Evolutionary conservation across 2,329 filamentous ascomycete species (phyloP).

Genomic region (Stagonosporopsis chrysanthemi): DNA sequence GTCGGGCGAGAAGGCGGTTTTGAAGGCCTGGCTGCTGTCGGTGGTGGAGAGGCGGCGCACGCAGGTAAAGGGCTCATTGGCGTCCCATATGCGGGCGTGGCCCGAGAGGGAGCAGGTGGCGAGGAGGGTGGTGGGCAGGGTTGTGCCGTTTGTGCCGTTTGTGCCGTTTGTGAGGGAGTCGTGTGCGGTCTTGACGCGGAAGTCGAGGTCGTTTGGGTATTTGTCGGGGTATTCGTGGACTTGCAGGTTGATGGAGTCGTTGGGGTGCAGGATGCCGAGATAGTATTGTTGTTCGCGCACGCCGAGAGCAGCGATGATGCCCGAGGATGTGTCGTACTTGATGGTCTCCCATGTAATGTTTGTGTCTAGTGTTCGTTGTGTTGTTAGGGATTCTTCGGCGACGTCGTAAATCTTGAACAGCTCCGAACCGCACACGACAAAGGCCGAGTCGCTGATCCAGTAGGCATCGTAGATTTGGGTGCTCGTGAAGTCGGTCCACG

Average conservation of each 20-base stretch:
- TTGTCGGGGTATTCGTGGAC: constrained; percentile 44
- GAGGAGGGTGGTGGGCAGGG: constrained; percentile 41
- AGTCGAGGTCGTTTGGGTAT: constrained; percentile 52
- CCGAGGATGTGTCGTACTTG: constrained; percentile 51
- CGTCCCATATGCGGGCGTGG: constrained; percentile 52
- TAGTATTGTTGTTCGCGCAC: constrained; percentile 36
- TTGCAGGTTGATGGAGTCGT: constrained; percentile 42
- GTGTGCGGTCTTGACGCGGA: constrained; percentile 41
- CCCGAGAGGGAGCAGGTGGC: constrained; percentile 54
- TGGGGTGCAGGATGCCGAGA: constrained; percentile 48
- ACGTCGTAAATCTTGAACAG: constrained; percentile 51
- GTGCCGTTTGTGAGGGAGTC: constrained; percentile 28
- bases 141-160: constrained; percentile 26
- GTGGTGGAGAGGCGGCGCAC: constrained; percentile 40
- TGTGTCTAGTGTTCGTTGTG: constrained; percentile 44
- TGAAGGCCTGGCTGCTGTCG: constrained; percentile 48
- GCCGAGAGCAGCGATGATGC: constrained; percentile 49
- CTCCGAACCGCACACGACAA: constrained; percentile 54
- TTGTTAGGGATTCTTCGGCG: constrained; percentile 32
- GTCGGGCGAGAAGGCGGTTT: constrained; percentile 55
- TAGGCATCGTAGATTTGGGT: constrained; percentile 53
- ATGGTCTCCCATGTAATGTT: constrained; percentile 48
- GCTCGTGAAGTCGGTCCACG: constrained; percentile 53
- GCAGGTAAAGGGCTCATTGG: constrained; percentile 45
- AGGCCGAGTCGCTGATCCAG: constrained; percentile 54